Evolutionary conservation across 345 rosid genomes (phyloP), one percentile per base, ranked within the genome.

Genomic region (Euphorbia tirucalli): DNA sequence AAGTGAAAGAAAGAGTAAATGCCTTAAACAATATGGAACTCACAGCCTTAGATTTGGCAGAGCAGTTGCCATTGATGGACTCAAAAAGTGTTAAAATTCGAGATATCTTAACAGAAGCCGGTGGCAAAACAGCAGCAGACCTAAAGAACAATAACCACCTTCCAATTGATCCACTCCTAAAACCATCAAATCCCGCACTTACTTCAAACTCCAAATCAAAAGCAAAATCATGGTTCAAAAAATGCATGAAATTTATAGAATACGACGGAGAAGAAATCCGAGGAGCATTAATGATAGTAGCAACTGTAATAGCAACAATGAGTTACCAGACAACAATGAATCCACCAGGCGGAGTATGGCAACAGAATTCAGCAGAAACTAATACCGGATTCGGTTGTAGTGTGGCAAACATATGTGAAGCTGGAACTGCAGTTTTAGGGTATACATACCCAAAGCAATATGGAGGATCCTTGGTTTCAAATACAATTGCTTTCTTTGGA

Each of bases 331-430:
- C 46, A 7, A 41, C 19, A 16, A 13, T 61, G 44, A 61, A 32
- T 22, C 65, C 65, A 35, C 65, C 65, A 16, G 44, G 65, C n/a
- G 65, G 65, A 18, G 24, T 61, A 1, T 61, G 65, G 65, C 65
- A 61, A 19, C 46, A 61, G 24, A 15, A 31, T 35, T 61, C 8
- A 19, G 6, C 4, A 32, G n/a, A 31, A 3, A 1, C 0, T 6
- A 1, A 10, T 7, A 25, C 22, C 9, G 19, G 35, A 32, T 6
- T 25, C 35, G 25, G 3, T 3, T 61, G 65, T 18, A 32, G 14
- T 21, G 46, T 8, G 1, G n/a, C 37, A 35, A 32, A 61, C 11
- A 19, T 7, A 2, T 61, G 44, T 61, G 46, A 19, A 19, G 65
- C 65, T 61, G 65, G 65, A 9, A 61, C 65, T 32, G 2, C 65